Base-by-base conservation (phyloP, 2,329 filamentous ascomycete species). In the Aspergillus texensis region DNA sequence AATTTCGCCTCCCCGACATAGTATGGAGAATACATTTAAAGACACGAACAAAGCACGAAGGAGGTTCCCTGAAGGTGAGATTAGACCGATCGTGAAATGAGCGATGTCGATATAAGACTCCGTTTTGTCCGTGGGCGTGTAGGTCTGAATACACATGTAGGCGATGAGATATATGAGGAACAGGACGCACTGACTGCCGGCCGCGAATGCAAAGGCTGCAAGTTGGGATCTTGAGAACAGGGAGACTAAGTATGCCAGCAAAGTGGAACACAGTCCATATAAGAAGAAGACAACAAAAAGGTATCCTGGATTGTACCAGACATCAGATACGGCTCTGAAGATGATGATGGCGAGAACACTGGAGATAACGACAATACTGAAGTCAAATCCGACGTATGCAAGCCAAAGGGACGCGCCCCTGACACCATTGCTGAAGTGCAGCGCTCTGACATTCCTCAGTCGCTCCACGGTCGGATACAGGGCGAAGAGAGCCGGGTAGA, bases 401-500 rank as follows among this genome's bases (percentile, higher is more conserved):
- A 92, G 78, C 94, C 94, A 97, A 1, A 97, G 82, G 0, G 93
- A 92, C 10, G 91, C 82, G 0, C 91, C 89, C 14, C 91, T 85
- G 32, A 97, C 93, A 54, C 94, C 94, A 72, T 97, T 97, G 60
- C 92, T 96, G 78, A 96, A 97, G 76, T 97, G 90, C 34, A 97
- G 82, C 19, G 91, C 91, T 58, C 94, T 87, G 28, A 97, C 92
- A 67, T 93, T 91, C 57, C 88, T 83, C 12, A 93, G 82, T 30
- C 93, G 86, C 77, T 97, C 94, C 32, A 91, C 82, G n/a, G 92
- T 96, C 0, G 93, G 92, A 72, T 97, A 97, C 5, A 97, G 81
- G 0, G 91, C 87, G 71, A 97, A 96, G 81, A 97, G 94, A 16
- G 90, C 92, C 0, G 94, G 93, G 70, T 91, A 95, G 1, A 89